Percentiles rank a stretch among this genome's conserved stretches.
Conservation (phyloP, 768 basidiomycete genomes). For the Boletus tomentosulus region DNA sequence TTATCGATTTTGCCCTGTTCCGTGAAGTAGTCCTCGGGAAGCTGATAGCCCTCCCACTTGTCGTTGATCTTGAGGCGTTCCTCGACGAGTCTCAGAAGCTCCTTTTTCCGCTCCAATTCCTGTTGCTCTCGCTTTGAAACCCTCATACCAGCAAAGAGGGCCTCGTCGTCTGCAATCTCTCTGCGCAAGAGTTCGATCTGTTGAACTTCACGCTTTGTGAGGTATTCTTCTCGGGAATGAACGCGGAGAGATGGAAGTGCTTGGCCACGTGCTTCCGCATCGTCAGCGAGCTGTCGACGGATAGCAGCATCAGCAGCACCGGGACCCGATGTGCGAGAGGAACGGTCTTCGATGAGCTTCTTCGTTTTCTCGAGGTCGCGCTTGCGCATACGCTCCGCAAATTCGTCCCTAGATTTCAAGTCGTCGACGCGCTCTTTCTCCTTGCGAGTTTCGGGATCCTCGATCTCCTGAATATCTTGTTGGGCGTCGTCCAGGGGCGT, state of each 20-base stretch:
- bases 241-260: conserved; percentile 73
- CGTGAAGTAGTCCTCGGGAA: conserved; percentile 97
- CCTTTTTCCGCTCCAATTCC: conserved; percentile 90
- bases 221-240: conserved; percentile 91
- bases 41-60: conserved; percentile 91
- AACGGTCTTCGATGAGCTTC: conserved; percentile 88
- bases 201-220: conserved; percentile 94
- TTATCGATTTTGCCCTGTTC: conserved; percentile 98
- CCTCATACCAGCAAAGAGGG: conserved; percentile 87
- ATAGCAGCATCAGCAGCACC: conserved; percentile 81
- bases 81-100: conserved; percentile 86
- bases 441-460: conserved; percentile 67
- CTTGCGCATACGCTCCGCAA: conserved; percentile 81
- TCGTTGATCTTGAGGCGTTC: conserved; percentile 93
- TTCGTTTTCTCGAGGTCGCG: conserved; percentile 85
- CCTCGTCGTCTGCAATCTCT: conserved; percentile 93
- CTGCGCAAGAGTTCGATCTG: conserved; percentile 89
- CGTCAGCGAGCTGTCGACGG: conserved; percentile 79
- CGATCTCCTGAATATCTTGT: conserved; percentile 56
- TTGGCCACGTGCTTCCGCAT: conserved; percentile 49
- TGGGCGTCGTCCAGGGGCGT: conserved; percentile 30
- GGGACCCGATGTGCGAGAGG: conserved; percentile 61
- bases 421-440: conserved; percentile 80
- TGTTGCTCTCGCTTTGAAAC: conserved; percentile 76
- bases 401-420: conserved; percentile 83